These are phyloP conservation scores for Coprinopsis cinerea DNA, from an alignment of 768 basidiomycete species.

Conservation along the genomic window DNA sequence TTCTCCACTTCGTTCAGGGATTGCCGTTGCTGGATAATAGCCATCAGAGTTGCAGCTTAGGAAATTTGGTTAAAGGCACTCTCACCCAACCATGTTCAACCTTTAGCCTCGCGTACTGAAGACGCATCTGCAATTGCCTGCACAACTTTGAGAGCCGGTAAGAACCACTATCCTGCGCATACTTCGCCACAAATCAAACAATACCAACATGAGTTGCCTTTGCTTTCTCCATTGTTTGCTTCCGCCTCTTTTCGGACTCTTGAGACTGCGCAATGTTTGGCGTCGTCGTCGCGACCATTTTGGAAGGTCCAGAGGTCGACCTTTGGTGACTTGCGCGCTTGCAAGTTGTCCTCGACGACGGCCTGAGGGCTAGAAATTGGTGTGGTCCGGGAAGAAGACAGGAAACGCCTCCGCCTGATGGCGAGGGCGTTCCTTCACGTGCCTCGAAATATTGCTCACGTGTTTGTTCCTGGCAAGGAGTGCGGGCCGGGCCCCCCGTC, in stretches of 20 bases:
- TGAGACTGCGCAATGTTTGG: constrained; percentile 23
- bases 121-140: constrained; percentile 63
- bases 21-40: constrained; percentile 62
- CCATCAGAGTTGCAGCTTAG: background rate
- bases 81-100: constrained; percentile 80
- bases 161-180: background rate
- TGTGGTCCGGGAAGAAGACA: too few species aligned
- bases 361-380: too few species aligned
- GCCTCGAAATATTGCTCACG: too few species aligned
- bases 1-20: constrained; percentile 79
- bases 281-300: constrained; percentile 27
- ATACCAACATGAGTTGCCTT: constrained; percentile 51
- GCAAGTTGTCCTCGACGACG: too few species aligned
- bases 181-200: background rate
- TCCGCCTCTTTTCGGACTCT: constrained; percentile 40
- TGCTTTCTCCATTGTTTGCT: constrained; percentile 47
- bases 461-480: too few species aligned
- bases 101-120: constrained; percentile 74
- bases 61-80: constrained; percentile 9
- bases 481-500: too few species aligned
- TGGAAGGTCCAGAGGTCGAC: too few species aligned
- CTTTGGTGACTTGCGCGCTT: too few species aligned
- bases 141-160: constrained; percentile 43
- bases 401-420: too few species aligned
- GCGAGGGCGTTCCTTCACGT: too few species aligned